Evolutionary conservation across 164 flowering plant species (phyloP), one percentile per base, ranked within the genome.

Genomic region (Paratinospora sagittata): DNA sequence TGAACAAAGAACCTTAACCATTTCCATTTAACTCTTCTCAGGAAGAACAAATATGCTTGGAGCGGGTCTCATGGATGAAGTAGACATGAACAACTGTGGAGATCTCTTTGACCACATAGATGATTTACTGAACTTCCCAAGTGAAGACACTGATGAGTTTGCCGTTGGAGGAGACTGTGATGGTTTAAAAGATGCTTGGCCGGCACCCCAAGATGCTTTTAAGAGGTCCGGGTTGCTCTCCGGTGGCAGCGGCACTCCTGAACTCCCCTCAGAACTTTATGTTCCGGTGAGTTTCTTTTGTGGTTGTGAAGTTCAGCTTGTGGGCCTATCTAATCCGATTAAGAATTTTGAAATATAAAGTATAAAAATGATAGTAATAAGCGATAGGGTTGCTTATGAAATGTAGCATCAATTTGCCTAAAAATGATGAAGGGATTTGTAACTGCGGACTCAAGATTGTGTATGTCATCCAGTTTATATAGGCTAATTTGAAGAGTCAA

Each of bases 51-150:
- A 5, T 36, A 79, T 82, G 82, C 72, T 83, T 37, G 90, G 81
- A 67, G 30, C 82, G 3, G 77, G 71, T 65, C 80, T 82, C 75
- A 66, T 74, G 49, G 93, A 89, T 58, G 91, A 90, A 65, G 76
- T 83, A 27, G 92, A 88, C 16, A 21, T 19, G 36, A 70, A 70
- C 30, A 14, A 36, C 69, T 87, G 90, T 69, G 90, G 85, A 13
- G 86, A 82, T 79, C 85, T 89, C 78, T 90, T 92, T 65, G 94
- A 89, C 74, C 86, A 85, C 45, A 86, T 92, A 30, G 97, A 92
- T 66, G 94, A 90, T 80, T 77, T 90, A 64, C 80, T 90, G 10
- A 87, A 88, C 55, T 90, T 92, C 79, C 87, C 98, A 0, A 63
- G 60, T 17, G 94, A 87, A n/a, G 87, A 83, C 49, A 33, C 75